phyloP scores from a whole-genome alignment of 1,284 basidiomycete species.

The Naganishia albida region DNA sequence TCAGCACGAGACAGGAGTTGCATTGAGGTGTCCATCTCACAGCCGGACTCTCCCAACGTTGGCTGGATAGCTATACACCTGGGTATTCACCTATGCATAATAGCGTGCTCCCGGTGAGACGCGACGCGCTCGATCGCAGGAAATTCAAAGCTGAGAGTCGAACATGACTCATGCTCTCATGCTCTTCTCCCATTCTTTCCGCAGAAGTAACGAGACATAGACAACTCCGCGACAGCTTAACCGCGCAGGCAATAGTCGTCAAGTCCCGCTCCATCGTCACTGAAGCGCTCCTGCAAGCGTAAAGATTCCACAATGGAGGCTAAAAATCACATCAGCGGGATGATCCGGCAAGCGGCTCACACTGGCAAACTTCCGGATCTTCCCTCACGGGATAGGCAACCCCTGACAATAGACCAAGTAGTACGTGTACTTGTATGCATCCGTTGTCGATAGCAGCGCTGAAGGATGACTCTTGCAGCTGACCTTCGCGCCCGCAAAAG shows the following conservation, averaged over 20 bases:
- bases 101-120: not conserved
- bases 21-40: too few species aligned
- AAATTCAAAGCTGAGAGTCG: not conserved
- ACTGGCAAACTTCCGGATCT: constrained; percentile 24
- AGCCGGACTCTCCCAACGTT: too few species aligned
- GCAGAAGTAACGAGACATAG: not conserved
- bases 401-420: constrained; percentile 18
- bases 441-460: not conserved
- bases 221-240: too few species aligned
- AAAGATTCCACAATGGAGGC: not conserved
- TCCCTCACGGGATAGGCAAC: constrained; percentile 22
- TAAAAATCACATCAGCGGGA: constrained; percentile 11
- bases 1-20: too few species aligned
- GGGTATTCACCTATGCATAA: too few species aligned
- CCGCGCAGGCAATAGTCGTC: not conserved
- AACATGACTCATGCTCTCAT: constrained; percentile 16
- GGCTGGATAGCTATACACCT: too few species aligned
- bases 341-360: constrained; percentile 6
- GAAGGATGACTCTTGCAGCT: constrained; percentile 1
- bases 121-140: constrained; percentile 22
- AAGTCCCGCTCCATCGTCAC: too few species aligned
- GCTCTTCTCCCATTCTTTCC: not conserved
- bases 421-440: not conserved
- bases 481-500: constrained; percentile 66
- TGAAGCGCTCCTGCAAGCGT: too few species aligned